Evolutionary conservation across 805 yeast species (phyloP), one percentile per base, ranked within the genome.

Genomic region (Candida orba): DNA sequence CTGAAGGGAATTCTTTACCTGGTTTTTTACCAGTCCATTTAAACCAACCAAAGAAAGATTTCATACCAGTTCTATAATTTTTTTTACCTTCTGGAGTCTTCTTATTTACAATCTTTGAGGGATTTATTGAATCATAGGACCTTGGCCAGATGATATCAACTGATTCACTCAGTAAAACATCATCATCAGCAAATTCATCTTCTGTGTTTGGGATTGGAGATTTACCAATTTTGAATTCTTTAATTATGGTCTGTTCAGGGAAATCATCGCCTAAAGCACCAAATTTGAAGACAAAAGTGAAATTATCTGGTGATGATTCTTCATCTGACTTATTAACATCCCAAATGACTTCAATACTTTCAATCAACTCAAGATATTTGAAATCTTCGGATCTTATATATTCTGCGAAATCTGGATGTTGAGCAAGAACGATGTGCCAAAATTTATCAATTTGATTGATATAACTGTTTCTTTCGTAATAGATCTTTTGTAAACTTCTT

Each of bases 341-440:
- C 66, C 78, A 76, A 14, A 73, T 64, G 4, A 91, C 83, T 48
- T 72, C 71, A 8, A 91, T 67, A 48, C 85, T 84, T 30, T 64
- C 67, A 44, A 90, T 73, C 39, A 63, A 61, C 54, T 89, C 96
- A 39, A 89, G 60, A 53, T 75, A 83, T 59, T 81, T 81, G 65
- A 81, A 78, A 62, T 90, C 97, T 33, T 83, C 85, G 2, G 82
- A 78, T 27, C 79, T 72, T 17, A 90, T 68, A 59, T 76, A 87
- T 49, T 89, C 95, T 14, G 85, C 82, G 58, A 91, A 84, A 51
- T 86, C 96, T 41, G 84, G 83, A 54, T 84, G 84, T 57, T 85
- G 87, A 2, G 90, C 88, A 10, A 91, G 64, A 0, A 85, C 95
- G 42, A 83, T 75, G 54, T 84, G 82, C 98, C 98, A 91, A 62